phyloP scores from a whole-genome alignment of 805 yeast genomes.

The Candida golubevii region DNA sequence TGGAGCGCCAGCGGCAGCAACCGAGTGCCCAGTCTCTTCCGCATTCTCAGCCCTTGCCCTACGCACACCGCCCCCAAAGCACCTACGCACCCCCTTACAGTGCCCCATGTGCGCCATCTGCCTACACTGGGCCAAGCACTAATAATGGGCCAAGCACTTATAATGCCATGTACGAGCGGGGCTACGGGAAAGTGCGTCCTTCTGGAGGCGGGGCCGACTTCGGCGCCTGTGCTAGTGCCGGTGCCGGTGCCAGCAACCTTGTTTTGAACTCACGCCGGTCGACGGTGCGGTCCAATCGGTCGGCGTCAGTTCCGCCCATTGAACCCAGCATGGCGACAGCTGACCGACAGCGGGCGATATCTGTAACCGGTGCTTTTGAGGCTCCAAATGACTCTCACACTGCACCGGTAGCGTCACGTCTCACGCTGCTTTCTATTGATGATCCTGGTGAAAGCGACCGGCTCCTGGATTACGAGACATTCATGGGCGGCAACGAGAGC shows the following conservation, averaged over 20 bases:
- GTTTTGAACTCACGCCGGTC: constrained; percentile 27
- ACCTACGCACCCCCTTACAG: background rate
- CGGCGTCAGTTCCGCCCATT: constrained; percentile 33
- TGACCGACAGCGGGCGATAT: constrained; percentile 9
- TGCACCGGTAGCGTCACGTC: constrained; percentile 3
- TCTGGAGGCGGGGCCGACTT: no score
- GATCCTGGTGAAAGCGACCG: constrained; percentile 1
- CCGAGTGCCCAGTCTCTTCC: background rate
- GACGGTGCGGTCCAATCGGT: constrained; percentile 31
- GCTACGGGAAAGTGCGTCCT: no score
- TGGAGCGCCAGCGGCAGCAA: constrained; percentile 3
- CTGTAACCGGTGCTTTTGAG: constrained; percentile 6
- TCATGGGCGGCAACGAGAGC: constrained; percentile 6
- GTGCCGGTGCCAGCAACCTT: constrained; percentile 6
- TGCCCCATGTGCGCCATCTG: background rate
- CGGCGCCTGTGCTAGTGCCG: no score
- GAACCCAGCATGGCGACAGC: background rate
- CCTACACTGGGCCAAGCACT: no score
- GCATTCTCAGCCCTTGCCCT: background rate
- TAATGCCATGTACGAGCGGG: no score
- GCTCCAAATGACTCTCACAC: background rate
- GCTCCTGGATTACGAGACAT: constrained; percentile 18
- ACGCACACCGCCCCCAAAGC: background rate
- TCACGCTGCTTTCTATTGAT: constrained; percentile 1
- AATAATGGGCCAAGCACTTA: no score